Evolutionary conservation across 495 filamentous ascomycete genomes (phyloP).

Genomic region (Annulohypoxylon bovei): DNA sequence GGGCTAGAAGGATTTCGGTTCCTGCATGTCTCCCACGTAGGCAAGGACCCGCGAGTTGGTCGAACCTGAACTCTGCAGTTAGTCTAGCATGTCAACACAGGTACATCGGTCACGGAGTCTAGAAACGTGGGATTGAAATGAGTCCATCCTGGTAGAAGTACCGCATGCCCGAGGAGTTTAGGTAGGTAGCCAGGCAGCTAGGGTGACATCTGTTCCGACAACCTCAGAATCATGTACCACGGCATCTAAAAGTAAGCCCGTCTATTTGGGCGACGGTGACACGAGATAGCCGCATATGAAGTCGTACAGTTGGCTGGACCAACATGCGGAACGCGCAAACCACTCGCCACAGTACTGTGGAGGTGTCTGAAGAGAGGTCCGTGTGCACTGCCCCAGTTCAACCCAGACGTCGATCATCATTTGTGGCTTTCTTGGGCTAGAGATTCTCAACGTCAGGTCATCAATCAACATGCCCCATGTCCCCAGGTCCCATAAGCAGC

Average conservation of each 20-base stretch:
- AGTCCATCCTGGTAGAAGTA: constrained; percentile 22
- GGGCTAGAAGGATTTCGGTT: background rate
- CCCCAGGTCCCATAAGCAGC: background rate
- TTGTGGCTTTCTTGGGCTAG: constrained; percentile 34
- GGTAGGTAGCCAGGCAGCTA: background rate
- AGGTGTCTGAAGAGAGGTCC: background rate
- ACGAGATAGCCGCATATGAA: constrained; percentile 39
- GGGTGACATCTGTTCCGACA: constrained; percentile 23
- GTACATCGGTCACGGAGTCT: constrained; percentile 7
- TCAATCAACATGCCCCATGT: background rate
- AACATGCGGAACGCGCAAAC: constrained; percentile 34
- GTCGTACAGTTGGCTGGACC: constrained; percentile 28
- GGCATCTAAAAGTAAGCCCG: constrained; percentile 13
- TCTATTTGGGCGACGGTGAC: constrained; percentile 15
- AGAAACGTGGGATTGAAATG: background rate
- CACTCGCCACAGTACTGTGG: constrained; percentile 41
- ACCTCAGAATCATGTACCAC: constrained; percentile 26
- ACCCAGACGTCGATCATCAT: constrained; percentile 33
- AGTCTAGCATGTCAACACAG: constrained; percentile 6
- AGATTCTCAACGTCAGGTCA: constrained; percentile 37
- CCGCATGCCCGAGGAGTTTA: constrained; percentile 13
- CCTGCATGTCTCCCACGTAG: constrained; percentile 21
- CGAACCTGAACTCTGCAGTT: constrained; percentile 5
- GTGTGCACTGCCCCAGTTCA: constrained; percentile 38
- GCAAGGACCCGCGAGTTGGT: background rate